Evolutionary conservation across 495 filamentous ascomycete genomes (phyloP), one percentile per base, ranked within the genome.

Genomic region (Physcia stellaris): DNA sequence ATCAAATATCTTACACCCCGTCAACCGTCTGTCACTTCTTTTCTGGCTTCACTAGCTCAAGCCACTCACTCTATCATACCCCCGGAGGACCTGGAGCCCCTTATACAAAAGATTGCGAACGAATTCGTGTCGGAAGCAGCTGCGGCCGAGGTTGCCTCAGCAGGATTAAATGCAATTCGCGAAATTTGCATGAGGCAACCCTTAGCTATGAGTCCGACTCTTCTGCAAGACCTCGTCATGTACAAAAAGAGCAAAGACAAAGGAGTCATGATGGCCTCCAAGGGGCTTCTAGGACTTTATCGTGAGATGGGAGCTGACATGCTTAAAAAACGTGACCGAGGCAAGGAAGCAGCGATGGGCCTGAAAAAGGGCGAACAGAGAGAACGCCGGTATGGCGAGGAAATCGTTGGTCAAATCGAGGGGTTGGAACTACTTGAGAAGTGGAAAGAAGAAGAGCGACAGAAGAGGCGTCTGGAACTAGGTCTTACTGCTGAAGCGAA

Each of bases 171-270:
- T 52, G 78, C 83, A 16, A 96, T 96, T 53, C 73, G 88, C 37
- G 90, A 99, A 54, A 80, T 99, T 10, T 95, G 90, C 54, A 77
- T 75, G 2, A 68, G 90, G 37, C 88, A 96, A 51, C 90, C 92
- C 16, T 63, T 96, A 16, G 90, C 87, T 13, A 96, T 99, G 80
- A 85, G 82, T 45, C 82, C 93, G 43, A 93, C 88, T 0, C 66
- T 96, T 10, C 65, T 99, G n/a, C 90, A 96, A 56, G 90, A 98
- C 63, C 61, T 99, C 24, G 85, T 95, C 11, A 77, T 86, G 73
- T 99, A 99, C 59, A 73, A 86, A 41, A 93, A 88, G 62, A 90
- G 83, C 54, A 96, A 96, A 52, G 92, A 99, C 53, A 96, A 96
- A 60, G 86, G 86, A 42, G 84, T 92, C 10, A 81, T 92, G 68